Base-by-base conservation (phyloP, 2,329 filamentous ascomycete species). In the Colletotrichum sp. region DNA sequence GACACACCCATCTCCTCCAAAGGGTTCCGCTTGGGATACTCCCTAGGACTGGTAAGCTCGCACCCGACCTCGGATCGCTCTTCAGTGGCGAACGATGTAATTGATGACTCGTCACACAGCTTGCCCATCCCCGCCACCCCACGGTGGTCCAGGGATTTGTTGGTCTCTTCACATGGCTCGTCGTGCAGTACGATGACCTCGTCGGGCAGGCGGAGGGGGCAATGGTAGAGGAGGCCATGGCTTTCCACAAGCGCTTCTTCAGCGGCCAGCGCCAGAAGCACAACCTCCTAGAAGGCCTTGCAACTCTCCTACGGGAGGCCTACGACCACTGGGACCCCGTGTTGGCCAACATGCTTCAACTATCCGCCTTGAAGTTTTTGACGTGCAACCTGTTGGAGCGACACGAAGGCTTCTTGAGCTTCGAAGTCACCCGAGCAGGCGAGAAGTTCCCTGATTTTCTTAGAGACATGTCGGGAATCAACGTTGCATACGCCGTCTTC, bases 121-220 rank as follows among this genome's bases (percentile, higher is more conserved):
- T 78, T 29, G 76, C 76, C 29, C 76, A 78, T 51, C 76, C 77
- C 27, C 65, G 66, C 29, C 76, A 77, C 62, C 70, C 74, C 5
- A 57, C 76, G 12, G 58, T 68, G 11, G 71, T 76, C 12, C 77
- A 76, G 27, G 72, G 74, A 7, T 78, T 69, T n/a, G 77, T 78
- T 9, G 76, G 70, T 15, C 75, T 78, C 33, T 77, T 77, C 34
- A 78, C 77, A 7, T 77, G 77, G 76, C 69, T 78, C 24, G 76
- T 78, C 5, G 76, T 78, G 5, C 74, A 77, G 24, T 76, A 78
- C 64, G 77, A 78, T 62, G 76, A 78, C 21, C 74, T 76, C 9
- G 68, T 76, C 21, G 76, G 75, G 12, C 76, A 77, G 38, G 70
- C 75, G 54, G 59, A 77, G 21, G 67, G 75, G n/a, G n/a, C 43